Evolutionary conservation across 2,329 filamentous ascomycete species (phyloP).

Genomic region (Xylaria sp.): DNA sequence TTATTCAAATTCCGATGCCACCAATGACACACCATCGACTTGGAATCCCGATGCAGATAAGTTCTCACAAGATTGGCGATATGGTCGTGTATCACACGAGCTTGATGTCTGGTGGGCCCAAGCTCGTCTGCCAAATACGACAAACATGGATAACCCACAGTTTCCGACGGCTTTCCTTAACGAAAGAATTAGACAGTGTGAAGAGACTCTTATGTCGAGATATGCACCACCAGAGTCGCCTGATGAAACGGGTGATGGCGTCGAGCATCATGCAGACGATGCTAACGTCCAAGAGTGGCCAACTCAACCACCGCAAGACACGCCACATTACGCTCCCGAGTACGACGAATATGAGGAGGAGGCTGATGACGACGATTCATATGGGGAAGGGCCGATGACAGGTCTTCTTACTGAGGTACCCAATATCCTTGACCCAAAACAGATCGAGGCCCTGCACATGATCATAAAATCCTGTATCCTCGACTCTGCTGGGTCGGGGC

Average conservation of each 20-base stretch:
- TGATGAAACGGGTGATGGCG: slow-evolving; percentile 49
- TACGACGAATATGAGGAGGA: slow-evolving; percentile 64
- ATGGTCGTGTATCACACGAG: slow-evolving; percentile 71
- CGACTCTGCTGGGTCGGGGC: slow-evolving; percentile 77
- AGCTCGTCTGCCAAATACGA: slow-evolving; percentile 68
- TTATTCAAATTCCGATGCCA: slow-evolving; percentile 59
- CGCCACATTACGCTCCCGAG: slow-evolving; percentile 55
- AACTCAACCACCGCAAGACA: slow-evolving; percentile 54
- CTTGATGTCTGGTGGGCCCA: slow-evolving; percentile 73
- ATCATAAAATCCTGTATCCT: slow-evolving; percentile 96
- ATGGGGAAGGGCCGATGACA: slow-evolving; percentile 79
- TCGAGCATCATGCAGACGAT: slow-evolving; percentile 52
- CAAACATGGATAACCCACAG: slow-evolving; percentile 68
- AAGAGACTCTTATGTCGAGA: slow-evolving; percentile 67
- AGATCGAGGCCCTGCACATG: slow-evolving; percentile 97
- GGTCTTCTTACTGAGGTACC: slow-evolving; percentile 93
- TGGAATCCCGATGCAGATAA: slow-evolving; percentile 67
- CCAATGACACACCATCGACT: slow-evolving; percentile 57
- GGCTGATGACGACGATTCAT: slow-evolving; percentile 76
- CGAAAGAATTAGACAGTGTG: slow-evolving; percentile 66
- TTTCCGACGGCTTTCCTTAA: slow-evolving; percentile 69
- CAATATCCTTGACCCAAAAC: slow-evolving; percentile 90
- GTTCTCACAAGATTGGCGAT: slow-evolving; percentile 67
- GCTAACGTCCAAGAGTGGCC: slow-evolving; percentile 50
- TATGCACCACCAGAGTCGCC: slow-evolving; percentile 56